phyloP scores from a whole-genome alignment of 495 filamentous ascomycete species.

The Lepidopterella palustris region DNA sequence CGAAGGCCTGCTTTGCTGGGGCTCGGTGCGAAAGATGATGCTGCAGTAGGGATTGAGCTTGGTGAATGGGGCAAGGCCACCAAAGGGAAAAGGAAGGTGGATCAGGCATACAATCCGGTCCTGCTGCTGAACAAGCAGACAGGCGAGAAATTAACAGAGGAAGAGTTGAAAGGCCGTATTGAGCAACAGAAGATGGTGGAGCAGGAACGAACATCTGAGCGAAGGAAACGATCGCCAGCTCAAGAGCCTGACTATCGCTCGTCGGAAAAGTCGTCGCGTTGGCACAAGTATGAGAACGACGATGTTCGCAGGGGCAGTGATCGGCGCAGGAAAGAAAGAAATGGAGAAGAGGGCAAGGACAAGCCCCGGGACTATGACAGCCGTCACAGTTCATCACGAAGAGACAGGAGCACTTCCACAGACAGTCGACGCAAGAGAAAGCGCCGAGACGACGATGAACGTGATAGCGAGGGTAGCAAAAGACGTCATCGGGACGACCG shows the following conservation, averaged over 20 bases:
- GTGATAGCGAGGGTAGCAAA: slow-evolving; percentile 6
- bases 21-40: slow-evolving; percentile 70
- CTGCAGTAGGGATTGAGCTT: slow-evolving; percentile 65
- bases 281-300: slow-evolving; percentile 33
- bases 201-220: slow-evolving; percentile 39
- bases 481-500: slow-evolving; percentile 15
- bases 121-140: slow-evolving; percentile 60
- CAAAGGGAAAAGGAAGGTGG: slow-evolving; percentile 51
- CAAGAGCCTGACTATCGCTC: neutral
- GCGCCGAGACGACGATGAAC: slow-evolving; percentile 4
- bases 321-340: slow-evolving; percentile 14
- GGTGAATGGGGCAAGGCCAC: slow-evolving; percentile 65
- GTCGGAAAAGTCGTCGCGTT: slow-evolving; percentile 33
- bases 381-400: slow-evolving; percentile 24
- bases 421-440: slow-evolving; percentile 11
- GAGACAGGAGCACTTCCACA: slow-evolving; percentile 28
- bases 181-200: slow-evolving; percentile 41
- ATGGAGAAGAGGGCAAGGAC: slow-evolving; percentile 29
- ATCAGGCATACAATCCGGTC: slow-evolving; percentile 60
- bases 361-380: slow-evolving; percentile 26
- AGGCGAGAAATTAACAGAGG: slow-evolving; percentile 59
- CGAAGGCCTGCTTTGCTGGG: slow-evolving; percentile 74
- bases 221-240: slow-evolving; percentile 6
- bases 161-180: slow-evolving; percentile 47
- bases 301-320: slow-evolving; percentile 28